Base-by-base conservation (phyloP, 305 asterid species). In the Fraxinus ornus region DNA sequence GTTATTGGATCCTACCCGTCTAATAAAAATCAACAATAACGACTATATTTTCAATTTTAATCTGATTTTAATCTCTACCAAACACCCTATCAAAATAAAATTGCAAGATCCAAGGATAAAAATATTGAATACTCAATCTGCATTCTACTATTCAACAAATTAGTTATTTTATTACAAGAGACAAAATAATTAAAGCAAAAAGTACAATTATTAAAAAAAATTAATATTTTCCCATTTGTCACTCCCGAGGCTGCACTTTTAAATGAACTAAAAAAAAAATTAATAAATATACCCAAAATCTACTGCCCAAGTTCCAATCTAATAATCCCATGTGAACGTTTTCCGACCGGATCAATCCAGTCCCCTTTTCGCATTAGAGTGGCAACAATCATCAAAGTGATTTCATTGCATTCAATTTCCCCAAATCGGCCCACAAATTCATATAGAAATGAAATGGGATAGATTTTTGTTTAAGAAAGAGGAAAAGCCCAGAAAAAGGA, bases 371-470 rank as follows among this genome's bases (percentile, higher is more conserved):
- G 26, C 26, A 24, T 24, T 24, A 78, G 0, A 64, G 39, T 17
- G 44, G 35, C 75, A 60, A 10, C 33, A 60, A 36, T 78, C 49
- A 55, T n/a, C 80, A 24, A 78, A 64, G 52, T 10, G 57, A 66
- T 78, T 78, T 78, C 17, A 19, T 37, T 21, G 70, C 70, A 5
- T 32, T 44, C 62, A 21, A 3, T 32, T 52, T 36, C 81, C 62
- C 76, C 39, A 76, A 24, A 26, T 22, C 57, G 68, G 79, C 68
- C 79, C 79, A 47, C 79, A 26, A 26, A 44, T 28, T 74, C n/a
- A n/a, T 28, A 35, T 19, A 35, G 26, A 73, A 73, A 33, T 15
- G 37, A 68, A 68, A 68, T 12, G 10, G 37, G 9, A 28, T 68
- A 3, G 21, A 68, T 68, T 68, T 22, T 64, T 52, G 3, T 17